A percentile compares a stretch with the other conserved stretches of the same genome.
Conservation (phyloP, 805 yeast species). For the Lachancea cidri region DNA sequence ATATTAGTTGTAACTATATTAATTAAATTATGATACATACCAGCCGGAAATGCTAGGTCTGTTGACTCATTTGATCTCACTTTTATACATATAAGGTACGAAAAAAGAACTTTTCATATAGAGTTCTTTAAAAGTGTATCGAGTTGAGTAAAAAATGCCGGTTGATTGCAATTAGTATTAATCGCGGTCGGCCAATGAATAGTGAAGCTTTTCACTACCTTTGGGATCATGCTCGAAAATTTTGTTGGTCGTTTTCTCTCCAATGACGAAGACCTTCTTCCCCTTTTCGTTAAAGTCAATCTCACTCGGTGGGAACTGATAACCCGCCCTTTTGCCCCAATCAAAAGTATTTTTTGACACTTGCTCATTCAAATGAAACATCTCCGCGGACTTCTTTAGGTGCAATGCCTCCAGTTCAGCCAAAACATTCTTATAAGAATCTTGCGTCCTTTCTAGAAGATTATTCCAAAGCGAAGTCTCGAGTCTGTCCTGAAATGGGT, state of each 20-base stretch:
- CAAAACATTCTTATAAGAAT: constrained; percentile 4
- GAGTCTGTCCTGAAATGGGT: constrained; percentile 7
- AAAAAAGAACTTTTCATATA: too few relatives aligned
- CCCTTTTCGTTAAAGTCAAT: constrained; percentile 7
- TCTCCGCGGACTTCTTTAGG: constrained; percentile 2
- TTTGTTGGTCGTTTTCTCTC: constrained; percentile 7
- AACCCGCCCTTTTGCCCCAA: constrained; percentile 8
- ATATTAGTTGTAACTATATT: too few relatives aligned
- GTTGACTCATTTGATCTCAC: too few relatives aligned
- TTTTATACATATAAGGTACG: too few relatives aligned
- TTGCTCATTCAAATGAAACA: constrained; percentile 4
- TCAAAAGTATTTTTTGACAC: not conserved
- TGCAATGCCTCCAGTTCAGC: constrained; percentile 1
- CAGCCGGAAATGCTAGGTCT: too few relatives aligned
- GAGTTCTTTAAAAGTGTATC: not conserved
- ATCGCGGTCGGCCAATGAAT: not conserved
- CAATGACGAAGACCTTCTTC: constrained; percentile 5
- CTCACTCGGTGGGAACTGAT: constrained; percentile 8
- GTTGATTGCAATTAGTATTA: too few relatives aligned
- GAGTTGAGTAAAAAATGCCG: not conserved
- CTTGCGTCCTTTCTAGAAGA: constrained; percentile 5
- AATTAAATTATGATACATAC: too few relatives aligned
- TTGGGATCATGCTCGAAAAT: constrained; percentile 8
- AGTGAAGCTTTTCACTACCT: not conserved
- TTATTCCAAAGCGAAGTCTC: constrained; percentile 10